Base-by-base conservation (phyloP, 495 filamentous ascomycete species). In the Delitschia confertaspora region DNA sequence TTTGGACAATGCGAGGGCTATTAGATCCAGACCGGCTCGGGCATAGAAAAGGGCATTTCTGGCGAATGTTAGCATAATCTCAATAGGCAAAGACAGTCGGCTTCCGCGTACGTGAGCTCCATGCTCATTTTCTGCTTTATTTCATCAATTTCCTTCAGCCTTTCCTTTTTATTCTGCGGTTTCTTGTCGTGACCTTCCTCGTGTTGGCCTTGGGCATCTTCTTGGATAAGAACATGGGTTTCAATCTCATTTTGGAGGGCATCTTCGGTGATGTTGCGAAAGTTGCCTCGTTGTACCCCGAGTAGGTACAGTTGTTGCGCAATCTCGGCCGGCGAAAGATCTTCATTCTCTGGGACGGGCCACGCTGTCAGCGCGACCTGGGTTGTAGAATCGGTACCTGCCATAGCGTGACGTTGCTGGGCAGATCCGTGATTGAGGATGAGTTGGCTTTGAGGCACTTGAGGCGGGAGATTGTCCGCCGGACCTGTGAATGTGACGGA, bases 1-100 rank as follows among this genome's bases (percentile, higher is more conserved):
- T 57, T 85, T 85, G 6, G 88, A 85, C 1, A 93, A 67, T 1
- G 94, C 65, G 7, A 95, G 74, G 9, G 91, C 95, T 27, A 95
- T 62, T 50, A 86, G 84, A 57, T 96, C 87, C 36, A 94, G 74
- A 3, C 77, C 75, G 19, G 79, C 66, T 57, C 77, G 59, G 29
- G 82, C 73, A 52, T 82, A 73, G 57, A 79, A 74, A 26, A 78
- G 70, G 4, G 85, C 85, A 53, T 38, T 40, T 13, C 58, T 60
- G 39, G 3, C 6, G 1, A 24, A 4, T 10, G 33, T 45, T 31
- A 53, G 44, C 21, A n/a, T n/a, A n/a, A n/a, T n/a, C n/a, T n/a
- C n/a, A n/a, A n/a, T n/a, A n/a, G n/a, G n/a, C n/a, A n/a, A n/a
- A n/a, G n/a, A n/a, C n/a, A n/a, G 7, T 23, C 14, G 18, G 2